Evolutionary conservation across 176 grass and related monocot species (phyloP).

Genomic region (Musa troglodytarum): DNA sequence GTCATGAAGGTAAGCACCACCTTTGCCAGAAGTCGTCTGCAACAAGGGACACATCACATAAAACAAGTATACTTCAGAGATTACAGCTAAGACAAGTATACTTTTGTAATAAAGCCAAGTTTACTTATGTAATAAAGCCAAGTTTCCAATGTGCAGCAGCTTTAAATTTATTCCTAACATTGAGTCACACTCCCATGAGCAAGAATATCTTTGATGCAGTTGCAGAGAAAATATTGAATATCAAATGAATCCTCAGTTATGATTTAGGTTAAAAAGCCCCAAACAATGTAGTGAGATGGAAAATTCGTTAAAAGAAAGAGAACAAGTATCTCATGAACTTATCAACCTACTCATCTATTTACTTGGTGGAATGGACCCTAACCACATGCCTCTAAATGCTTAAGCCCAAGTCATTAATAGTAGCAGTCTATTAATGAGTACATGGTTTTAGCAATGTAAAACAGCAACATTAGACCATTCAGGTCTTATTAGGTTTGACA

Average conservation of each 20-base stretch:
- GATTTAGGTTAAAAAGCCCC: background rate
- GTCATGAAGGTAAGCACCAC: constrained; percentile 37
- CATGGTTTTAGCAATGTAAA: background rate
- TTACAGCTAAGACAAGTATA: background rate
- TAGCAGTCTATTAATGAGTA: background rate
- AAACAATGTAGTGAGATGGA: background rate
- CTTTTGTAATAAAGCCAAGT: background rate
- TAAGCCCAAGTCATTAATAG: background rate
- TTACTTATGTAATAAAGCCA: too few species aligned
- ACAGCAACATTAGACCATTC: background rate
- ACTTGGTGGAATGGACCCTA: background rate
- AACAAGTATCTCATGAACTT: background rate
- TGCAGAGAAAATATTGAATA: too few species aligned
- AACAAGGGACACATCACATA: background rate
- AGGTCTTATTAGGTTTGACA: too few species aligned
- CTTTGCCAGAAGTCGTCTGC: constrained; percentile 35
- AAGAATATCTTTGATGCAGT: too few species aligned
- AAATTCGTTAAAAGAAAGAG: background rate
- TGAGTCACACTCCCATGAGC: too few species aligned
- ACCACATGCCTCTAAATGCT: background rate
- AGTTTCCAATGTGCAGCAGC: too few species aligned
- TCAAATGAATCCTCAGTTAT: background rate
- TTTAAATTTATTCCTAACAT: too few species aligned
- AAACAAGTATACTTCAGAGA: background rate
- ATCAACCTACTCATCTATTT: background rate